phyloP scores from a whole-genome alignment of 441 rosid genomes.

The Adansonia rubrostipa region DNA sequence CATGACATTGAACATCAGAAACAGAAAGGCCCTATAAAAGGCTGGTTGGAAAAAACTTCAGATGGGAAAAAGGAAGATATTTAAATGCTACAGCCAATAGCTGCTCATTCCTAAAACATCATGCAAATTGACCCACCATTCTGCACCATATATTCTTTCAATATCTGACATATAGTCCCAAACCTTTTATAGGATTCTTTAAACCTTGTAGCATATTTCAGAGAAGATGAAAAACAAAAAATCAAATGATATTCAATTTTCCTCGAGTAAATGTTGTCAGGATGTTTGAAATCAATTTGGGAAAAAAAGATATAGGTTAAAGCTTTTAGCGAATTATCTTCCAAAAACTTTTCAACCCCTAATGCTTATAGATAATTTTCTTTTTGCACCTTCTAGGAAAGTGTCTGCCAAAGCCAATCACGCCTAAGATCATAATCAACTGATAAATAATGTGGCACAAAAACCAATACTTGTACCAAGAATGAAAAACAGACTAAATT shows the following conservation, averaged over 20 bases:
- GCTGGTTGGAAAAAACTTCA: neutral
- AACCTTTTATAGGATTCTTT: neutral
- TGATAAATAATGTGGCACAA: neutral
- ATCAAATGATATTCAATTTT: neutral
- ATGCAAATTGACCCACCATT: neutral
- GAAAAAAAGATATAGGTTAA: neutral
- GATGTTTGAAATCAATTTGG: neutral
- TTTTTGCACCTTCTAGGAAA: neutral
- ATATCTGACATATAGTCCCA: neutral
- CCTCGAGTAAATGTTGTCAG: neutral
- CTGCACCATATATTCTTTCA: neutral
- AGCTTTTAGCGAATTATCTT: neutral
- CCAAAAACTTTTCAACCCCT: neutral
- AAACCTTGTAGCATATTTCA: neutral
- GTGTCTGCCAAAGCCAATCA: neutral
- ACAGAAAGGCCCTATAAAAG: neutral
- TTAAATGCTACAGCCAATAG: neutral
- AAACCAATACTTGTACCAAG: neutral
- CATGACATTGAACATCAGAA: neutral
- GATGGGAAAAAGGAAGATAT: neutral
- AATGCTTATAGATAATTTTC: neutral
- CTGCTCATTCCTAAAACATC: neutral
- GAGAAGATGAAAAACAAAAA: neutral
- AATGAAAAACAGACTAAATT: neutral
- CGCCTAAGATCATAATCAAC: neutral